Conservation (phyloP, 2,329 filamentous ascomycete genomes). For the Trichoderma sp. region DNA sequence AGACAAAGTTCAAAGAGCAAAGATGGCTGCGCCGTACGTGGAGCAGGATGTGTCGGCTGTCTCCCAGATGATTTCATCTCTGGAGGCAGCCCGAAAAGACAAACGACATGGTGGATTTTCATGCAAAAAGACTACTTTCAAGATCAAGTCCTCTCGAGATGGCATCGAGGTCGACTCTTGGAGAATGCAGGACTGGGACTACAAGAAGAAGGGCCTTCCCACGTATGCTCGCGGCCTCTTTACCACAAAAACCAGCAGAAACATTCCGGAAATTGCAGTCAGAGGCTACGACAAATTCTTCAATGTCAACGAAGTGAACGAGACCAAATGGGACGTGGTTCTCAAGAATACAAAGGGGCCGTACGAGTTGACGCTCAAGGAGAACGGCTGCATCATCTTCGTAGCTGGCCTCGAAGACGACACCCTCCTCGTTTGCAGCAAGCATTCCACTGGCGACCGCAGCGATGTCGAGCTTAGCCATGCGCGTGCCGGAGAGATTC, state of each 20-base stretch:
- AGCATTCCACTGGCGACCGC: conserved; percentile 90
- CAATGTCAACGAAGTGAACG: conserved; percentile 79
- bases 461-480: conserved; percentile 74
- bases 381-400: conserved; percentile 99
- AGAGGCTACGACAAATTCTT: conserved; percentile 99
- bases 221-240: conserved; percentile 94
- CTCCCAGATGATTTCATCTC: conserved; percentile 61
- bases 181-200: conserved; percentile 94
- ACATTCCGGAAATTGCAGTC: conserved; percentile 74
- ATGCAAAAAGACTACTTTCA: conserved; percentile 79
- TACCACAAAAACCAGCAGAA: conserved; percentile 69
- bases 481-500: conserved; percentile 77
- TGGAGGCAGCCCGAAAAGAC: conserved; percentile 60
- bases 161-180: conserved; percentile 80
- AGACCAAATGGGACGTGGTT: conserved; percentile 83
- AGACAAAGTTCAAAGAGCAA: not conserved
- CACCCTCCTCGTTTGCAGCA: conserved; percentile 94
- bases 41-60: conserved; percentile 71
- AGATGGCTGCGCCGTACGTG: conserved; percentile 57
- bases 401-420: conserved; percentile 88
- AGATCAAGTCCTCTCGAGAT: conserved; percentile 62
- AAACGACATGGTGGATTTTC: conserved; percentile 63
- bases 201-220: conserved; percentile 82
- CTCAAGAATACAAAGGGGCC: conserved; percentile 75
- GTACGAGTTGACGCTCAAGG: conserved; percentile 95